Percentiles rank a stretch among this genome's conserved stretches.
These are phyloP conservation scores for Spathaspora sp. DNA, from an alignment of 1,139 yeast species.

Conservation along the genomic window DNA sequence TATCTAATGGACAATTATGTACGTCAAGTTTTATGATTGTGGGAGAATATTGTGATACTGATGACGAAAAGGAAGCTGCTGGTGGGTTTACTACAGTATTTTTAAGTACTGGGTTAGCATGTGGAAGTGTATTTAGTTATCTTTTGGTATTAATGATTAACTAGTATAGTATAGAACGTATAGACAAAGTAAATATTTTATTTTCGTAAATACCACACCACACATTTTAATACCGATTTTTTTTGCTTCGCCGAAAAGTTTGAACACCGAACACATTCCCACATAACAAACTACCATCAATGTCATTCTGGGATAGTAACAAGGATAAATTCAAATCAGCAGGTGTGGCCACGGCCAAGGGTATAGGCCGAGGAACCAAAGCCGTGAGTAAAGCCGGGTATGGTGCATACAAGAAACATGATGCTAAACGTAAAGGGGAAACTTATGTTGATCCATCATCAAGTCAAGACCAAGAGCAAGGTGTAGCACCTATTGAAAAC, in stretches of 20 bases:
- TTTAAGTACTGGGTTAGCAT: constrained; percentile 70
- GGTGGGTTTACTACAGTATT: constrained; percentile 88
- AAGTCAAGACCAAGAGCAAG: constrained; percentile 8
- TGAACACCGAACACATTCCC: not conserved
- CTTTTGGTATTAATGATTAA: constrained; percentile 46
- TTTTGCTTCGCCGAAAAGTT: not conserved
- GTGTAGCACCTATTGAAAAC: constrained; percentile 4
- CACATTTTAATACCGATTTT: not conserved
- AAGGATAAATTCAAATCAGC: constrained; percentile 50
- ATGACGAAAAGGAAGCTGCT: constrained; percentile 82
- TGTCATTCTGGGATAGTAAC: constrained; percentile 56
- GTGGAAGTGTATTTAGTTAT: constrained; percentile 77
- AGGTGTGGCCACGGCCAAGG: constrained; percentile 45
- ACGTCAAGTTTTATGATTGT: constrained; percentile 83
- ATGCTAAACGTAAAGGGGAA: constrained; percentile 25
- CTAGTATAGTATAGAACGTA: constrained; percentile 9
- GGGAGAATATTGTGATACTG: constrained; percentile 55
- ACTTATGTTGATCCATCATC: constrained; percentile 13
- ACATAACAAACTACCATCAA: constrained; percentile 6
- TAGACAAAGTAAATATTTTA: too few species aligned
- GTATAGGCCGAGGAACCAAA: constrained; percentile 50
- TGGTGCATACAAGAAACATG: constrained; percentile 45
- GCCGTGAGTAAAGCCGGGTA: constrained; percentile 52
- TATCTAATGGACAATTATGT: constrained; percentile 83
- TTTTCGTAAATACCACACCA: too few species aligned